Conservation (phyloP, 164 flowering plant genomes). For the Aristolochia fimbriata region DNA sequence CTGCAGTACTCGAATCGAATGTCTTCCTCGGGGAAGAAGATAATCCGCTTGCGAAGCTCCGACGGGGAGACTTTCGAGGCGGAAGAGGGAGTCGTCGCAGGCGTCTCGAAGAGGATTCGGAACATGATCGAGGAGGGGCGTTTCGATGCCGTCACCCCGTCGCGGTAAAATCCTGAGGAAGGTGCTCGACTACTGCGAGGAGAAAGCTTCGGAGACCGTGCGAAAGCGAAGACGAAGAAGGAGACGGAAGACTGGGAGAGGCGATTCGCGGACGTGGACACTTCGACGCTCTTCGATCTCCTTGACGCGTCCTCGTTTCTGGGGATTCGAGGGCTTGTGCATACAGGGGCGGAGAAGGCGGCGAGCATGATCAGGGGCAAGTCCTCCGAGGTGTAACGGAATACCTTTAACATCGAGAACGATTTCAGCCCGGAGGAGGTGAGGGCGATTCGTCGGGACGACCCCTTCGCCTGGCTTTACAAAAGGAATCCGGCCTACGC, state of each 20-base stretch:
- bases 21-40: conserved; percentile 28
- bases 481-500: too few relatives aligned
- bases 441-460: conserved; percentile 68
- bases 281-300: conserved; percentile 15
- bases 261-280: conserved; percentile 13
- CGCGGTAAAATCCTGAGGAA: conserved; percentile 64
- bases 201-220: too few relatives aligned
- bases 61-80: conserved; percentile 62
- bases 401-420: conserved; percentile 53
- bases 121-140: conserved; percentile 74
- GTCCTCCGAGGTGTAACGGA: conserved; percentile 52
- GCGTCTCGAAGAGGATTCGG: conserved; percentile 65
- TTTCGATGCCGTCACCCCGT: conserved; percentile 48
- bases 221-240: conserved; percentile 22
- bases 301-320: conserved; percentile 53
- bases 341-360: conserved; percentile 54
- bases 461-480: conserved; percentile 67
- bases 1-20: too few relatives aligned
- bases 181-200: conserved; percentile 73
- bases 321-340: conserved; percentile 49
- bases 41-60: conserved; percentile 46
- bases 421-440: conserved; percentile 64
- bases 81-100: conserved; percentile 51
- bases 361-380: conserved; percentile 71
- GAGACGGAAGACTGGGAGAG: conserved; percentile 20